phyloP scores from a whole-genome alignment of 306 rosid species.

The Castanopsis chinensis region DNA sequence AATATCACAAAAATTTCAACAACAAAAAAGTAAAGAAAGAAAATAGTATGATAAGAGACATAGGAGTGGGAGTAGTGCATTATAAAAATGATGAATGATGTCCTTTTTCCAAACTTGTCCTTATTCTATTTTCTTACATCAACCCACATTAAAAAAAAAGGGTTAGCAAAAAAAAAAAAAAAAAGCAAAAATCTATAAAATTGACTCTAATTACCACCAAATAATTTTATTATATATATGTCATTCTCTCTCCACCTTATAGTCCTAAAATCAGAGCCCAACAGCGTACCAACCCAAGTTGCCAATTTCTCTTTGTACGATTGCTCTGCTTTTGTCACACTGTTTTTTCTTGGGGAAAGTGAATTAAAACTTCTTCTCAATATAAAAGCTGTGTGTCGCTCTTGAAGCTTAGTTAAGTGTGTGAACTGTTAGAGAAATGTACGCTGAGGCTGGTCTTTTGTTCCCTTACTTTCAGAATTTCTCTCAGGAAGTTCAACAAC shows the following conservation, averaged over 20 bases:
- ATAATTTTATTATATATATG: constrained; percentile 31
- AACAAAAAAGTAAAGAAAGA: background rate
- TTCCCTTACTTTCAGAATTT: constrained; percentile 61
- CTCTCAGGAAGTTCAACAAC: constrained; percentile 75
- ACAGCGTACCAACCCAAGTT: background rate
- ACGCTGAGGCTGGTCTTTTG: constrained; percentile 70
- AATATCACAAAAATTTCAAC: too few relatives aligned
- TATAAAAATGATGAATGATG: constrained; percentile 41
- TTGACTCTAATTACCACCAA: constrained; percentile 29
- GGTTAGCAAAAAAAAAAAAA: background rate
- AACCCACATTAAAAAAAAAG: background rate
- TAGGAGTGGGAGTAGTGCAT: constrained; percentile 56
- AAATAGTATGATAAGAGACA: constrained; percentile 36
- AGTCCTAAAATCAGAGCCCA: constrained; percentile 4
- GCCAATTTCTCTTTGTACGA: constrained; percentile 10
- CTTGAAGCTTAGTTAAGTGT: constrained; percentile 11
- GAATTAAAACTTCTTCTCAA: background rate
- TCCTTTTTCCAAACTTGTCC: constrained; percentile 65
- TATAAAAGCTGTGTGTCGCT: background rate
- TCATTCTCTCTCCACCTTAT: constrained; percentile 28
- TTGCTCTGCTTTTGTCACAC: constrained; percentile 19
- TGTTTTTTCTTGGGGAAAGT: background rate
- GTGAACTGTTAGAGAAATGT: constrained; percentile 51
- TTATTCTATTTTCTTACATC: constrained; percentile 39
- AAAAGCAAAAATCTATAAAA: constrained; percentile 9